Evolutionary conservation across 2,329 filamentous ascomycete genomes (phyloP), one percentile per base, ranked within the genome.

Genomic region (Graphium sp.): DNA sequence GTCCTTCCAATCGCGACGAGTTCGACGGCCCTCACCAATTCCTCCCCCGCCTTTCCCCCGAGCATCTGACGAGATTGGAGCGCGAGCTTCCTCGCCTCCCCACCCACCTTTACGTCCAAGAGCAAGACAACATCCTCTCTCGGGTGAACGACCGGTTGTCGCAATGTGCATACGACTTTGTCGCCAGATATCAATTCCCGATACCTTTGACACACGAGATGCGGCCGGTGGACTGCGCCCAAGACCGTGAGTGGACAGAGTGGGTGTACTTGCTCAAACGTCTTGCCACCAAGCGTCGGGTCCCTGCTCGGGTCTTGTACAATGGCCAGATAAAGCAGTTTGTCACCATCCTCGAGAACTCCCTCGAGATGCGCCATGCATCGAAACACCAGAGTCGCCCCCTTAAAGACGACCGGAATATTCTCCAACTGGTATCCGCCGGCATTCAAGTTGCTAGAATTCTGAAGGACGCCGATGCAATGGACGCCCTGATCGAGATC

Each of bases 261-360:
- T 91, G 82, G 82, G 82, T 87, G 32, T 83, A 85, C 49, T 66
- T 91, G 33, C 61, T 91, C 39, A 89, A 89, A 55, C 67, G 81
- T 28, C 65, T 91, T 33, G 82, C 82, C 18, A 91, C 82, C 19
- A 89, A 87, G 56, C 68, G 82, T 39, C 72, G 82, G 36, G 87
- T 91, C 40, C 82, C 82, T 5, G 79, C 82, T 26, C 65, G 81
- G 32, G 78, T 89, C 13, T 59, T 91, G 24, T 89, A 87, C 58
- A 81, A 89, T 48, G 79, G 80, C 34, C 82, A 91, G 54, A 91
- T 91, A 54, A 89, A 87, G 55, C 81, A 89, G 51, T 74, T 91
- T 50, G 78, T 89, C 38, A 89, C 82, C 23, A 79, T 89, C 18
- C 56, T 91, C 41, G 82, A 91, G 47, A 91, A 89, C 52, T 85